A percentile compares a stretch with the other conserved stretches of the same genome.
phyloP scores from a whole-genome alignment of 768 basidiomycete species.

The Chlorophyllum brunneum region DNA sequence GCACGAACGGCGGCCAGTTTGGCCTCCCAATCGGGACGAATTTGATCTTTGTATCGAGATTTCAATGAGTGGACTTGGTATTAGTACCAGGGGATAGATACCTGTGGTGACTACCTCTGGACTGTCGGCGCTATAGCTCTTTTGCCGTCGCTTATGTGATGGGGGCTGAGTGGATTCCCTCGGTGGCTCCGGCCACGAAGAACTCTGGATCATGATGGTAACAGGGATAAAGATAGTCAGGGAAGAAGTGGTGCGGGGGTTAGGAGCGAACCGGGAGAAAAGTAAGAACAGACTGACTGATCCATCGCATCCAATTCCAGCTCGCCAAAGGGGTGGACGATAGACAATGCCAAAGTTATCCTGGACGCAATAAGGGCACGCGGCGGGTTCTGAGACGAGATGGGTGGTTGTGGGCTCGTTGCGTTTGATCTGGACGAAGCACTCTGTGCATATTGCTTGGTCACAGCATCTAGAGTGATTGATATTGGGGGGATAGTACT shows the following conservation, averaged over 20 bases:
- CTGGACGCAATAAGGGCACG: slow-evolving; percentile 97
- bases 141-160: slow-evolving; percentile 72
- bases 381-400: slow-evolving; percentile 92
- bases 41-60: slow-evolving; percentile 64
- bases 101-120: slow-evolving; percentile 92
- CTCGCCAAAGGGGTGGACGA: slow-evolving; percentile 73
- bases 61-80: neutral
- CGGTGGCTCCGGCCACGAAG: slow-evolving; percentile 36
- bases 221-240: neutral
- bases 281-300: slow-evolving; percentile 41
- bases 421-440: slow-evolving; percentile 98
- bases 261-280: slow-evolving; percentile 8
- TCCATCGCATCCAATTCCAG: slow-evolving; percentile 74
- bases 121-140: slow-evolving; percentile 83
- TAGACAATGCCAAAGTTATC: slow-evolving; percentile 96
- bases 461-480: slow-evolving; percentile 98
- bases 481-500: slow-evolving; percentile 98
- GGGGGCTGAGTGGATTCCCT: slow-evolving; percentile 32
- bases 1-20: slow-evolving; percentile 93
- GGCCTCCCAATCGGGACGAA: slow-evolving; percentile 97
- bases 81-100: slow-evolving; percentile 28
- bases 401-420: slow-evolving; percentile 93
- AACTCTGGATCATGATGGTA: slow-evolving; percentile 36
- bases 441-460: slow-evolving; percentile 98
- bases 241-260: neutral